A percentile compares a stretch with the other conserved stretches of the same genome.
phyloP scores from a whole-genome alignment of 768 basidiomycete species.

The Russula sp. region DNA sequence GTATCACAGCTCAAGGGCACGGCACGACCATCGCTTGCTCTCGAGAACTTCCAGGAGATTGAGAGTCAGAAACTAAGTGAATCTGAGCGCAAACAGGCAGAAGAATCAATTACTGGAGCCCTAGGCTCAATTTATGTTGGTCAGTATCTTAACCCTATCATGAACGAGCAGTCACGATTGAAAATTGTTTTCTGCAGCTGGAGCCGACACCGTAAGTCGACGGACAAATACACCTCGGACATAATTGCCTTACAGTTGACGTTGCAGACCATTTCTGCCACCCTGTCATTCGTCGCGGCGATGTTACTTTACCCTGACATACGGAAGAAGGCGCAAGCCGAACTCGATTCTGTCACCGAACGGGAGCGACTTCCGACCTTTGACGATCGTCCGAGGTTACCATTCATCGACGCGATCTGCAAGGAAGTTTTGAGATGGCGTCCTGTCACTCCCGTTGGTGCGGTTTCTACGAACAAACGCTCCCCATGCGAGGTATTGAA shows the following conservation, averaged over 20 bases:
- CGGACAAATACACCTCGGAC: too few species aligned
- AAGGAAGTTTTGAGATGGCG: background rate
- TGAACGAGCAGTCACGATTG: background rate
- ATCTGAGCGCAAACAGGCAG: background rate
- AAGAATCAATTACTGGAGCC: background rate
- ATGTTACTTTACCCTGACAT: background rate
- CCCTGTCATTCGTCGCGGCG: background rate
- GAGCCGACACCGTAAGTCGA: background rate
- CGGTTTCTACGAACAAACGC: too few species aligned
- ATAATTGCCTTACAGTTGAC: background rate
- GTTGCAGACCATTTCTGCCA: background rate
- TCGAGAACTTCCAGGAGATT: too few species aligned
- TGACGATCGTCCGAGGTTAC: background rate
- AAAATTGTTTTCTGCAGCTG: background rate
- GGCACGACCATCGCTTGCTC: too few species aligned
- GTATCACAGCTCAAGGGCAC: too few species aligned
- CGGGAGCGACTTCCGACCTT: background rate
- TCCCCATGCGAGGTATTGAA: too few species aligned
- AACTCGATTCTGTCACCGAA: background rate
- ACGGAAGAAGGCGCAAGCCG: background rate
- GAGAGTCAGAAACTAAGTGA: background rate
- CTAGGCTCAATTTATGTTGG: background rate
- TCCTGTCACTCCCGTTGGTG: too few species aligned
- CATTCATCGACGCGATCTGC: background rate
- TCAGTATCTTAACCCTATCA: background rate